Evolutionary conservation across 257 asterid genomes (phyloP), one percentile per base, ranked within the genome.

Genomic region (Salvia miltiorrhiza): DNA sequence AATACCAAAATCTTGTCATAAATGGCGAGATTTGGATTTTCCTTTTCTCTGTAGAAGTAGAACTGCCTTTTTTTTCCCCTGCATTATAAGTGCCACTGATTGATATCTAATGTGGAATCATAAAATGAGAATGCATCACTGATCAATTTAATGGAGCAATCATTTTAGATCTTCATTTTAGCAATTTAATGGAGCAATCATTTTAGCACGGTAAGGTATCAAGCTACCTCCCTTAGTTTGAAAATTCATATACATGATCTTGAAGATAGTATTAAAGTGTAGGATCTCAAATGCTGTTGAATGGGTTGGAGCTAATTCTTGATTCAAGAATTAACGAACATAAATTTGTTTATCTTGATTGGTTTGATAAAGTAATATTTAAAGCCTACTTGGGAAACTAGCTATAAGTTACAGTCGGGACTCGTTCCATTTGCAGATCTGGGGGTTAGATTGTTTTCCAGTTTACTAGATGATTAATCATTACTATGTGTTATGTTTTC

Each of bases 131-230:
- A 56, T 62, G 67, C 20, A 58, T 37, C 48, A 70, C 41, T 65
- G 60, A 35, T 63, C 58, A 23, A 60, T 41, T 43, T 32, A 14
- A 50, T 61, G 55, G 65, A 50, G 43, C 5, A 33, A 50, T 61
- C 65, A 49, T 24, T 9, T 41, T 33, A 41, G 66, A 74, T 68
- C 26, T 60, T 68, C 19, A 26, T n/a, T n/a, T n/a, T n/a, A n/a
- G n/a, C n/a, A n/a, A n/a, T n/a, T n/a, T n/a, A n/a, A n/a, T n/a
- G n/a, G n/a, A n/a, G n/a, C n/a, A n/a, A n/a, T n/a, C n/a, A n/a
- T n/a, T n/a, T 21, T 26, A 2, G 50, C 14, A 26, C 54, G 41
- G 9, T 9, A 47, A 16, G 30, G 19, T 20, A 43, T 28, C 16
- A n/a, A 61, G 56, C 47, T 50, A 48, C 28, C 13, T 9, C 1